Percentiles rank a stretch among this genome's conserved stretches.
These are phyloP conservation scores for Barnettozyma hawaiiensis DNA, from an alignment of 1,139 yeast genomes.

Conservation along the genomic window DNA sequence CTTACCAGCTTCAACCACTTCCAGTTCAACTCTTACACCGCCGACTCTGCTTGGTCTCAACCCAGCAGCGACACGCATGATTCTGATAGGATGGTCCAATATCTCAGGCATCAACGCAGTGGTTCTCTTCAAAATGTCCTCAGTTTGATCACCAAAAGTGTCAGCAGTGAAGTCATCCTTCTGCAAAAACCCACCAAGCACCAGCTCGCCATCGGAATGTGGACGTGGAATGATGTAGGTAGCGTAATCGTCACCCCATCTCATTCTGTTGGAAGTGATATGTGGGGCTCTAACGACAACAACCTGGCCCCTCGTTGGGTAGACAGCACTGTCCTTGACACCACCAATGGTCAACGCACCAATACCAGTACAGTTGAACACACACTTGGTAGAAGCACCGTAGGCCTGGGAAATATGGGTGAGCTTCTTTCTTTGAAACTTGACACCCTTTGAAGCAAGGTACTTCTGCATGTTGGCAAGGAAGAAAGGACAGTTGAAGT, in stretches of 20 bases:
- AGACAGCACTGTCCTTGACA: slow-evolving; percentile 47
- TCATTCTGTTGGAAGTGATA: slow-evolving; percentile 40
- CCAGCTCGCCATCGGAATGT: slow-evolving; percentile 50
- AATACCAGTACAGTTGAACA: slow-evolving; percentile 67
- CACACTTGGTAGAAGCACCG: slow-evolving; percentile 34
- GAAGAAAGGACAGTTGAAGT: slow-evolving; percentile 62
- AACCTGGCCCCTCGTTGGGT: slow-evolving; percentile 68
- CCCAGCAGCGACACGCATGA: slow-evolving; percentile 60
- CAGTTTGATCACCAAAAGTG: slow-evolving; percentile 47
- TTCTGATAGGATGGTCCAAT: slow-evolving; percentile 38
- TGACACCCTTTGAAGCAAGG: slow-evolving; percentile 43
- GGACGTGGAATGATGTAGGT: slow-evolving; percentile 71
- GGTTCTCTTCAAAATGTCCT: slow-evolving; percentile 54
- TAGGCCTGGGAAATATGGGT: slow-evolving; percentile 53
- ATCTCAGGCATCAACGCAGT: slow-evolving; percentile 49
- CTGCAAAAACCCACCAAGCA: slow-evolving; percentile 66
- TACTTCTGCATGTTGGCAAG: slow-evolving; percentile 40
- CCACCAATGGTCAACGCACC: slow-evolving; percentile 56
- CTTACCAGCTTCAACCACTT: slow-evolving; percentile 34
- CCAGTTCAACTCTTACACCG: slow-evolving; percentile 58
- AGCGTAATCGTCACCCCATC: slow-evolving; percentile 50
- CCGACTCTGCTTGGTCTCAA: slow-evolving; percentile 66
- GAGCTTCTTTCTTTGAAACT: slow-evolving; percentile 39
- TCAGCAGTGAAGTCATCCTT: slow-evolving; percentile 52
- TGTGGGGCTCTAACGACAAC: slow-evolving; percentile 57